These are phyloP conservation scores for Castanospermum australe DNA, from an alignment of 306 rosid species.

Conservation along the genomic window DNA sequence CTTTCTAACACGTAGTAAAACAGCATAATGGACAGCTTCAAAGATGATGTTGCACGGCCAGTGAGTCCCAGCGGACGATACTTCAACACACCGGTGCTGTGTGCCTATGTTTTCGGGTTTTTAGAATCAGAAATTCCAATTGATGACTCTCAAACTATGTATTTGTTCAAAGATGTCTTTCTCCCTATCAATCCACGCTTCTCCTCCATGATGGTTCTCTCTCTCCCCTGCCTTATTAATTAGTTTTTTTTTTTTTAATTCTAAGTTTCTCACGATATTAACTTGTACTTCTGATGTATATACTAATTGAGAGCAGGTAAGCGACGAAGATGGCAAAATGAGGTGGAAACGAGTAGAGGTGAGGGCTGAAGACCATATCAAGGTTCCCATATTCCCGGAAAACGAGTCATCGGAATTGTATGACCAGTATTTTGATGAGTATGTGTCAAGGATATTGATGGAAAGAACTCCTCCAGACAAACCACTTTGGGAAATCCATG, in stretches of 20 bases:
- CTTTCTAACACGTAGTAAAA: too few species aligned
- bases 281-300: neutral
- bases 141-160: neutral
- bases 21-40: neutral
- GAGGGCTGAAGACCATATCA: constrained; percentile 29
- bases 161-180: neutral
- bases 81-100: constrained; percentile 15
- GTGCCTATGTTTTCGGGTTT: constrained; percentile 23
- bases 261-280: too few species aligned
- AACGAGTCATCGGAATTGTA: neutral
- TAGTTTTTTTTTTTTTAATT: neutral
- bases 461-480: neutral
- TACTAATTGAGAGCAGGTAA: neutral
- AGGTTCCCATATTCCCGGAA: constrained; percentile 19
- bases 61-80: constrained; percentile 40
- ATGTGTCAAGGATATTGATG: neutral
- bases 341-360: constrained; percentile 37
- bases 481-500: constrained; percentile 44
- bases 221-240: neutral
- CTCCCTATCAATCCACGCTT: constrained; percentile 39
- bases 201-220: constrained; percentile 35
- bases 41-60: constrained; percentile 21
- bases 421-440: constrained; percentile 29
- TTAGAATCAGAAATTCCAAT: constrained; percentile 37
- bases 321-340: neutral